Base-by-base conservation (phyloP, 2,329 filamentous ascomycete species). In the Calycina herbarum region DNA sequence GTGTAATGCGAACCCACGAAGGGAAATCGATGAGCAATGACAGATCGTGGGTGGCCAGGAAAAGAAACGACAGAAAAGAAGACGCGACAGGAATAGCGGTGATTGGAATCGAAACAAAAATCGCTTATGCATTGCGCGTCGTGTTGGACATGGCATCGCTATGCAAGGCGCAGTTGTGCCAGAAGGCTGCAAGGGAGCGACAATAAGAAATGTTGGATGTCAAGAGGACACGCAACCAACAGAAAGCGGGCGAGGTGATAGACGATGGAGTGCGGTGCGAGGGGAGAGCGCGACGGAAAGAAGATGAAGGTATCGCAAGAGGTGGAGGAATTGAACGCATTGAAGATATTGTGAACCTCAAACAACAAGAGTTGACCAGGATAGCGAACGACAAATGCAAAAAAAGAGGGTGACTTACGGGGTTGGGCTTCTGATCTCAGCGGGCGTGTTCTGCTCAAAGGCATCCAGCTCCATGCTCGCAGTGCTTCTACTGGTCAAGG, bases 381-480 rank as follows among this genome's bases (percentile, higher is more conserved):
- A 57, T 20, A 17, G 38, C 8, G 29, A 17, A 15, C 24, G 48
- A 57, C 29, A 63, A 65, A 64, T 42, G 59, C 29, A 57, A 17
- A 57, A 58, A 59, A 59, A 45, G 20, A 29, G 33, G n/a, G 31
- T 15, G 45, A 69, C 72, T 68, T 66, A 74, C 72, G 65, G 65
- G 20, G 48, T 54, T 54, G 48, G 48, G 33, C 65, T 66, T 58
- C 66, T 68, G 10, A 51, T 29, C 62, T 64, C 63, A 24, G 58
- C 68, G 17, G 70, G 68, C 8, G 69, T 69, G 57, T 70, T 63
- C n/a, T 62, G 68, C 61, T 70, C 56, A 63, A 72, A 62, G 38
- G 54, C 64, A 57, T 73, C 72, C 10, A 71, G 59, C 24, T 73
- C 73, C 70, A 74, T 72, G 57, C 68, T 71, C 24, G 71, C 64